phyloP scores from a whole-genome alignment of 257 asterid genomes.

The Fraxinus cuspidata region DNA sequence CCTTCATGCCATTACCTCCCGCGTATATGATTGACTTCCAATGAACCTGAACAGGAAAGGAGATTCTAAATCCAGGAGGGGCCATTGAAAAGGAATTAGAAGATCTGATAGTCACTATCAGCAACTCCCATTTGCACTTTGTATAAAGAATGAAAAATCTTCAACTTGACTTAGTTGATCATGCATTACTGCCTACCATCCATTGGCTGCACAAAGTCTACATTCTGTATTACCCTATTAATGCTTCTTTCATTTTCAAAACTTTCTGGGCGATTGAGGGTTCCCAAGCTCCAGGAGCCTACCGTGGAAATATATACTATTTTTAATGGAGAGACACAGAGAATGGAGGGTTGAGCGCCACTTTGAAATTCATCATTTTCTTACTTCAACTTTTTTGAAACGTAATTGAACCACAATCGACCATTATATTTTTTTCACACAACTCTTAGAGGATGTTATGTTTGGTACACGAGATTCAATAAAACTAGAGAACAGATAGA shows the following conservation, averaged over 20 bases:
- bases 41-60: background rate
- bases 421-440: background rate
- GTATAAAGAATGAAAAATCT: background rate
- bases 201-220: background rate
- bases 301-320: background rate
- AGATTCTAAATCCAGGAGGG: background rate
- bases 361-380: constrained; percentile 1
- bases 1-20: too few species aligned
- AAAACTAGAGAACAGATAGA: too few species aligned
- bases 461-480: background rate
- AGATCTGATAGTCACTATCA: background rate
- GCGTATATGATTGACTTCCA: background rate
- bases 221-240: background rate
- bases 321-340: background rate
- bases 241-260: background rate
- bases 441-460: background rate
- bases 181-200: constrained; percentile 2
- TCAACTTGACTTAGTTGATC: background rate
- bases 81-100: background rate
- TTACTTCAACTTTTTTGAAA: background rate
- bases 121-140: background rate
- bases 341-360: background rate
- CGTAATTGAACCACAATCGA: background rate
- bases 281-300: constrained; percentile 8
- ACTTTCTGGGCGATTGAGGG: background rate